These are phyloP conservation scores for Solanum hybrid DNA, from an alignment of 305 asterid genomes.

Conservation along the genomic window DNA sequence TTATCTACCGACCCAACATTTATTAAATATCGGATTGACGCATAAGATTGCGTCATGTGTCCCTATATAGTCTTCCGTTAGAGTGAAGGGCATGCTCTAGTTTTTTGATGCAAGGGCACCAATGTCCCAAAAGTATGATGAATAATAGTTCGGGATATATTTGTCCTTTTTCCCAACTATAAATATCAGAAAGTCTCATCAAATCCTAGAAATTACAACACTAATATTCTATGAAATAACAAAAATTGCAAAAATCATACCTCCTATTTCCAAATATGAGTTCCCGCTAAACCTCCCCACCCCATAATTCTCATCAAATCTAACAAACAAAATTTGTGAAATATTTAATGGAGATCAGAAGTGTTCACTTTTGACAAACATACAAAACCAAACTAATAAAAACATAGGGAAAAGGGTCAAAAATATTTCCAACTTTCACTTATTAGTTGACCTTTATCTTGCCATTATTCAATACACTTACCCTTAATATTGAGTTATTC, in stretches of 20 bases:
- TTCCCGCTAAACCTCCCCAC: background rate
- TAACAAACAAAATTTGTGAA: background rate
- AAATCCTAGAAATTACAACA: background rate
- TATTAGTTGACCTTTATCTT: no score
- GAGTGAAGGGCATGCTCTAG: background rate
- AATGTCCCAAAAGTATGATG: background rate
- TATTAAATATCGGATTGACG: background rate
- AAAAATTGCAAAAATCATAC: background rate
- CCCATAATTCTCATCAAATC: background rate
- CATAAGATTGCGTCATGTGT: background rate
- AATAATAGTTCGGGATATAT: background rate
- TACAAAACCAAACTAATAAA: background rate
- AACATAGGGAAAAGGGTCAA: no score
- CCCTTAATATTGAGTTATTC: background rate
- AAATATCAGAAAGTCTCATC: background rate
- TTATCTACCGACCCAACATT: background rate
- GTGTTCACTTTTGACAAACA: background rate
- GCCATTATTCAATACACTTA: background rate
- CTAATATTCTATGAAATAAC: background rate
- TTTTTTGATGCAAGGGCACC: background rate
- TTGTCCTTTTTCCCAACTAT: background rate
- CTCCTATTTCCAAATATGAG: background rate
- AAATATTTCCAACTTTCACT: no score
- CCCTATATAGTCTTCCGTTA: background rate
- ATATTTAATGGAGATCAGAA: background rate